Evolutionary conservation across 1,139 yeast species (phyloP).

Genomic region (Hansenula sp.): DNA sequence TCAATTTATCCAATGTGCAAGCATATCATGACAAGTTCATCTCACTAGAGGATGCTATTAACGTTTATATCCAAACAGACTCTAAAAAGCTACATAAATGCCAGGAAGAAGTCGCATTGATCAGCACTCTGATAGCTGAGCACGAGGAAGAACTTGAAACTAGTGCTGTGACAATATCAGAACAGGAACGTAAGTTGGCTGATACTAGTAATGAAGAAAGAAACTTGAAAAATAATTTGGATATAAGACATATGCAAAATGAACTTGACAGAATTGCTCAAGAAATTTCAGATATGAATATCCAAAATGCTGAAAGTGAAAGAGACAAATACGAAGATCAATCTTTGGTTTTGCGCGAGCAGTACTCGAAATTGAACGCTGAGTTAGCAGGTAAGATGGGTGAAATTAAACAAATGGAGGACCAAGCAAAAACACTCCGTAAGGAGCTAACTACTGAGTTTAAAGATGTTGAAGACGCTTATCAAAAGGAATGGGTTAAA

Average conservation of each 20-base stretch:
- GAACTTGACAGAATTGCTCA: conserved; percentile 31
- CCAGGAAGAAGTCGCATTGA: conserved; percentile 39
- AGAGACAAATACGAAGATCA: conserved; percentile 61
- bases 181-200: conserved; percentile 34
- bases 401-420: conserved; percentile 78
- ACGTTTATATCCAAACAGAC: conserved; percentile 34
- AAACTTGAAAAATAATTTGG: conserved; percentile 50
- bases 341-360: conserved; percentile 48
- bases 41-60: conserved; percentile 8
- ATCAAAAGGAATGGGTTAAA: conserved; percentile 69
- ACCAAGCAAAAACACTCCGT: conserved; percentile 55
- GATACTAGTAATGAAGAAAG: conserved; percentile 51
- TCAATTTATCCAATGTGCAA: too few relatives aligned
- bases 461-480: conserved; percentile 56
- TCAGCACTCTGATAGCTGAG: conserved; percentile 42
- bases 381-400: conserved; percentile 78
- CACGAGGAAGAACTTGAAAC: conserved; percentile 48
- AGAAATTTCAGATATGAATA: conserved; percentile 40
- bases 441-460: conserved; percentile 68
- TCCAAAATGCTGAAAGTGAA: conserved; percentile 59
- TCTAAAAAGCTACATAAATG: conserved; percentile 34
- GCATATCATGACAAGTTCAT: too few relatives aligned
- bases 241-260: conserved; percentile 36
- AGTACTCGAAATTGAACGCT: conserved; percentile 55
- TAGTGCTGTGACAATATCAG: conserved; percentile 23